Evolutionary conservation across 768 basidiomycete genomes (phyloP).

Genomic region (Neoboletus magnificus): DNA sequence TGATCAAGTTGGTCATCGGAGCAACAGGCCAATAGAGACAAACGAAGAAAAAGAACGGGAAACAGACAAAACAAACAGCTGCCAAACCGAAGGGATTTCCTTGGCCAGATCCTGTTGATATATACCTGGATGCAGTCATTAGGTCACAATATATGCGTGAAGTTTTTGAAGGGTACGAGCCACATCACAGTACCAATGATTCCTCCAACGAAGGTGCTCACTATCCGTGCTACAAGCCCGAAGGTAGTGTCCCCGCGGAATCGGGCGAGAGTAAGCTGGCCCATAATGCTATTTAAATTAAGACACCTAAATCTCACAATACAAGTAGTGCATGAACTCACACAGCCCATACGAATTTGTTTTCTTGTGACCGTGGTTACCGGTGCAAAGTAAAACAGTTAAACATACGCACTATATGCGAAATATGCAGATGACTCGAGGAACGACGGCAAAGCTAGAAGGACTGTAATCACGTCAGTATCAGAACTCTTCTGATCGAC

Average conservation of each 20-base stretch:
- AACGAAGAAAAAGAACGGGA: constrained; percentile 70
- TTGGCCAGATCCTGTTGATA: constrained; percentile 55
- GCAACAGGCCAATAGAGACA: constrained; percentile 71
- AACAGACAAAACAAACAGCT: constrained; percentile 62
- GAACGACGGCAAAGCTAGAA: constrained; percentile 59
- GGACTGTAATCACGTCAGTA: constrained; percentile 34
- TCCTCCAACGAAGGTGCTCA: constrained; percentile 65
- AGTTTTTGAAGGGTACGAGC: constrained; percentile 35
- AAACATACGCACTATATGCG: constrained; percentile 49
- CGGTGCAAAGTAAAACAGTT: neutral
- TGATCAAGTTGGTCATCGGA: constrained; percentile 68
- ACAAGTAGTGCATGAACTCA: constrained; percentile 29
- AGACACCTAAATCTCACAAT: neutral
- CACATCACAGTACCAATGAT: constrained; percentile 63
- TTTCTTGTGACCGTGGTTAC: constrained; percentile 36
- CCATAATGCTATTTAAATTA: constrained; percentile 55
- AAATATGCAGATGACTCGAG: constrained; percentile 51
- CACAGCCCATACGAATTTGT: constrained; percentile 72
- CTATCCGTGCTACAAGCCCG: constrained; percentile 56
- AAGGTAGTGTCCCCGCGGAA: constrained; percentile 77
- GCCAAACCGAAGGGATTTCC: constrained; percentile 72
- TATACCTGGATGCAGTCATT: constrained; percentile 48
- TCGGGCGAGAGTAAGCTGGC: constrained; percentile 64
- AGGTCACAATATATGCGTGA: neutral
- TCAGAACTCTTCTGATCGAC: neutral